Conservation (phyloP, 352 stramenopile genomes). For the Globisporangium apiculatum region DNA sequence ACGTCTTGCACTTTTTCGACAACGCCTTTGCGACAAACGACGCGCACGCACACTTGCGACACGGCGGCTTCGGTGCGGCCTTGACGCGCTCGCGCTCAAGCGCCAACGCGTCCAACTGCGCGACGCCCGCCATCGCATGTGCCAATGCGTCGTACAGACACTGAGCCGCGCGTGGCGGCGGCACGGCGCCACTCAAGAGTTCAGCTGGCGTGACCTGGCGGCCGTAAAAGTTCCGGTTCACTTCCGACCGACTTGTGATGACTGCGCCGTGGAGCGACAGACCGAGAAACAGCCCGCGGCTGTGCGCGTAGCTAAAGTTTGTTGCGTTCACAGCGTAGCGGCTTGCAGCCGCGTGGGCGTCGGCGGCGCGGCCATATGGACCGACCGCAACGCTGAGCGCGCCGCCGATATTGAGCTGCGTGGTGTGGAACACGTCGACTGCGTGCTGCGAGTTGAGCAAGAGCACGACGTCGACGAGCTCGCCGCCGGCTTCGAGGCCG, state of each 20-base stretch:
- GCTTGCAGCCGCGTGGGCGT: constrained; percentile 75
- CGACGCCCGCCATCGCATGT: constrained; percentile 58
- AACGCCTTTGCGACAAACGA: constrained; percentile 58
- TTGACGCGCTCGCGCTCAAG: constrained; percentile 11
- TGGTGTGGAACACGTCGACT: constrained; percentile 88
- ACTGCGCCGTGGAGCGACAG: constrained; percentile 92
- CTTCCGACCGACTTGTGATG: constrained; percentile 84
- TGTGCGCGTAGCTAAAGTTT: constrained; percentile 94
- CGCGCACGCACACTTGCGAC: constrained; percentile 30
- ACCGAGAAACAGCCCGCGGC: constrained; percentile 89
- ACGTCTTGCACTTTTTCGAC: constrained; percentile 77
- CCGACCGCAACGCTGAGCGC: constrained; percentile 88
- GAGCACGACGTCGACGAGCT: constrained; percentile 94
- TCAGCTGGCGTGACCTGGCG: constrained; percentile 69
- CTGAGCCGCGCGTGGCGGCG: constrained; percentile 53
- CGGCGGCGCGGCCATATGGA: constrained; percentile 81
- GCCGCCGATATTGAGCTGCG: constrained; percentile 88
- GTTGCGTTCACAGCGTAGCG: constrained; percentile 60
- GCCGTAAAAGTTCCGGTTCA: constrained; percentile 95
- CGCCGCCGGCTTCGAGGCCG: constrained; percentile 84
- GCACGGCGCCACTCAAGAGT: constrained; percentile 58
- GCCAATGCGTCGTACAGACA: constrained; percentile 76
- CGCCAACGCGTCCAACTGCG: constrained; percentile 40
- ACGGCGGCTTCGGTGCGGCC: constrained; percentile 22
- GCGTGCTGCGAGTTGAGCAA: constrained; percentile 90